phyloP scores from a whole-genome alignment of 768 basidiomycete genomes.

The Russula sp. region DNA sequence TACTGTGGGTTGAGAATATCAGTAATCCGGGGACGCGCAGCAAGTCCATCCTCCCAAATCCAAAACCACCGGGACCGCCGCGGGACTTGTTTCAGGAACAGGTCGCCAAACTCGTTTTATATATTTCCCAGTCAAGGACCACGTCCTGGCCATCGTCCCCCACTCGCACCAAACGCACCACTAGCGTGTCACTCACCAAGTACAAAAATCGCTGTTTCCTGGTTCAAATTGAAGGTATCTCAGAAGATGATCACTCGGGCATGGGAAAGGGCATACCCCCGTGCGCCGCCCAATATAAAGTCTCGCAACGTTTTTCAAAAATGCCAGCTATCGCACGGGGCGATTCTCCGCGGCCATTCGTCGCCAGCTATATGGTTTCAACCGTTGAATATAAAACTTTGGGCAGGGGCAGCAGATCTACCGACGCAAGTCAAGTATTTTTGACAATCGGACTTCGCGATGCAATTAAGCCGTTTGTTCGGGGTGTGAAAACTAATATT shows the following conservation, averaged over 20 bases:
- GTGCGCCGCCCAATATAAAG: background rate
- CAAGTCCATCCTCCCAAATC: background rate
- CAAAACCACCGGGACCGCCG: background rate
- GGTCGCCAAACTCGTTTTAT: no score
- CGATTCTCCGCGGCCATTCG: conserved; percentile 7
- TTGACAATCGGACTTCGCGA: background rate
- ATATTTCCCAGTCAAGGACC: background rate
- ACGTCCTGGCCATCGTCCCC: background rate
- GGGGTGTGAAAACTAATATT: background rate
- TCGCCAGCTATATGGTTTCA: background rate
- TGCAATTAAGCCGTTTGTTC: background rate
- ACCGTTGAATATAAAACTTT: background rate
- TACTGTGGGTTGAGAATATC: background rate
- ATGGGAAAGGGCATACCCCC: background rate
- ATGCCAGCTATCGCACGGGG: background rate
- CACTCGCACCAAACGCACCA: no score
- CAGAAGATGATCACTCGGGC: background rate
- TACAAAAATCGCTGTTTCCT: background rate
- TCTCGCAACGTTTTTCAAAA: background rate
- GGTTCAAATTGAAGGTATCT: background rate
- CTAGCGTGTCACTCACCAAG: background rate
- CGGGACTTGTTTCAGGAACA: background rate
- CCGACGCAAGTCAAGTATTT: background rate
- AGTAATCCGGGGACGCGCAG: background rate
- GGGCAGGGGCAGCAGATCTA: background rate